Base-by-base conservation (phyloP, 2,329 filamentous ascomycete genomes). In the Paracamarosporium sp. region DNA sequence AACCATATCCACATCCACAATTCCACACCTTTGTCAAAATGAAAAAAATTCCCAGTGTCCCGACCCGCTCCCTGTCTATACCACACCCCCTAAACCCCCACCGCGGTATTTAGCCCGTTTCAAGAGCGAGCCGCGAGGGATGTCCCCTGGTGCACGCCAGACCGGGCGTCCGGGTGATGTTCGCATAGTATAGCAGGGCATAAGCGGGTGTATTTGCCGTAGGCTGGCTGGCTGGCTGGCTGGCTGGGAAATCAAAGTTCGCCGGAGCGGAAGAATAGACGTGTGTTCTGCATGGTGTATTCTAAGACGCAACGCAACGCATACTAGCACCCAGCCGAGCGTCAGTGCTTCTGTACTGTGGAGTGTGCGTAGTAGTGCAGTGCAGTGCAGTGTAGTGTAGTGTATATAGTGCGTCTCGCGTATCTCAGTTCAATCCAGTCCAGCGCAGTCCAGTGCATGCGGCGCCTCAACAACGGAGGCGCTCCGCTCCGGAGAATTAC, bases 21-120 rank as follows among this genome's bases (percentile, higher is more conserved):
- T n/a, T n/a, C n/a, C n/a, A n/a, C n/a, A n/a, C n/a, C n/a, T n/a
- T n/a, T n/a, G n/a, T n/a, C n/a, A n/a, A n/a, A n/a, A n/a, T n/a
- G n/a, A n/a, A n/a, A n/a, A n/a, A n/a, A n/a, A n/a, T n/a, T n/a
- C n/a, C n/a, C 9, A 7, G 46, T 36, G 27, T 22, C 17, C 53
- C 51, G 22, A 45, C 15, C 57, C 47, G 48, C 44, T 50, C 57
- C 53, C 41, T 50, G 53, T 45, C 38, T 15, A 50, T 60, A 60
- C 35, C n/a, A 36, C 22, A 38, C 48, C 54, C 54, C 48, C 44
- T 60, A 60, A 38, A 50, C 54, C 54, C 48, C 44, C 56, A 60
- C 56, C 48, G 35, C 15, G 15, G 44, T 25, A 5, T 13, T 30
- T 27, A 36, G 13, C 38, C 36, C 53, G 53, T 36, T 43, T 44